phyloP scores from a whole-genome alignment of 352 stramenopile species.

The Phytophthora pini region DNA sequence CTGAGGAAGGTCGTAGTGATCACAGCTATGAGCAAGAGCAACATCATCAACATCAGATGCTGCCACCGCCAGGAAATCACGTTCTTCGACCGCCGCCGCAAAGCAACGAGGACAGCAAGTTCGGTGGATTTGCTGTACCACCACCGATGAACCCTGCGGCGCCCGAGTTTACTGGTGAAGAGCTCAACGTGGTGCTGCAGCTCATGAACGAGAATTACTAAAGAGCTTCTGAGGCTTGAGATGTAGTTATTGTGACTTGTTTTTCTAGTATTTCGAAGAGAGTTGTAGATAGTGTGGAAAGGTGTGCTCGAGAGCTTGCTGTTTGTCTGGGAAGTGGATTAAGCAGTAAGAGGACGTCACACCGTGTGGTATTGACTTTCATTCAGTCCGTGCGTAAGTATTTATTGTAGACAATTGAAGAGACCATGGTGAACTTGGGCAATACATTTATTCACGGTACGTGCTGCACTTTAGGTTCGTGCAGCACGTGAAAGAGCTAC shows the following conservation, averaged over 20 bases:
- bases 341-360: constrained; percentile 11
- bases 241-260: constrained; percentile 31
- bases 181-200: constrained; percentile 79
- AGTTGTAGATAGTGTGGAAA: constrained; percentile 25
- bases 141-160: constrained; percentile 72
- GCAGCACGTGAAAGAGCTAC: constrained; percentile 12
- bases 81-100: constrained; percentile 68
- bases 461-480: neutral
- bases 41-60: constrained; percentile 33
- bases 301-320: constrained; percentile 13
- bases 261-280: constrained; percentile 27
- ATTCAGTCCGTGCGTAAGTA: constrained; percentile 10
- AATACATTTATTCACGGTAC: constrained; percentile 25
- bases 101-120: constrained; percentile 50
- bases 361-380: constrained; percentile 20
- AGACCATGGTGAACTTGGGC: constrained; percentile 1
- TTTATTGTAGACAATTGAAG: constrained; percentile 20
- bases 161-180: constrained; percentile 77
- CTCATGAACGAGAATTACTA: constrained; percentile 82
- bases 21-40: constrained; percentile 40
- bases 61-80: constrained; percentile 41
- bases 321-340: constrained; percentile 4
- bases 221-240: constrained; percentile 10
- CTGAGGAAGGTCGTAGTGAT: constrained; percentile 32
- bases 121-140: constrained; percentile 54